Percentiles rank a stretch among this genome's conserved stretches.
Evolutionary conservation across 2,329 filamentous ascomycete species (phyloP).

Genomic region (Akanthomyces lecanii): DNA sequence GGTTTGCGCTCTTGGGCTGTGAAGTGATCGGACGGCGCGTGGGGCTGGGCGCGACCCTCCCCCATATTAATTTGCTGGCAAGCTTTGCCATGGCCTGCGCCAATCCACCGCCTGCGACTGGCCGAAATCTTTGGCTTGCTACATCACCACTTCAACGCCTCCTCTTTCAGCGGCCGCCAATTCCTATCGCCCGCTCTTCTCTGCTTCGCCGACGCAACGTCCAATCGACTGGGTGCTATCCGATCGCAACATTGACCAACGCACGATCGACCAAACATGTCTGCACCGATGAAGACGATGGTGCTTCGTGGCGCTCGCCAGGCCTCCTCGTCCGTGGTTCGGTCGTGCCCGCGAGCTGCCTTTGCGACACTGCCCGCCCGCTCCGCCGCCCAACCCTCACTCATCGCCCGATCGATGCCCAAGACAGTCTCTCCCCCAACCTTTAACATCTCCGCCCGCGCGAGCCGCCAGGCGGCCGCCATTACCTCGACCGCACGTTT

Average conservation of each 20-base stretch:
- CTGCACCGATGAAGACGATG: slow-evolving; percentile 15
- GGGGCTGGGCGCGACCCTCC: not conserved
- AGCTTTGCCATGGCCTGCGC: not conserved
- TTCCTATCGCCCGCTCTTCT: not conserved
- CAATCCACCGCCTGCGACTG: not conserved
- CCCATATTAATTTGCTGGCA: not conserved
- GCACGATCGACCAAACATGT: not conserved
- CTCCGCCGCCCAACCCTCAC: not conserved
- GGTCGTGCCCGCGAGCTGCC: slow-evolving; percentile 4
- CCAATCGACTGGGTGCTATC: not conserved
- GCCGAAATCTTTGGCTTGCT: slow-evolving; percentile 1
- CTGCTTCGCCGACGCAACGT: not conserved
- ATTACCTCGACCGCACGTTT: slow-evolving; percentile 19
- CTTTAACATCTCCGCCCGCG: slow-evolving; percentile 18
- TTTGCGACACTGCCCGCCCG: slow-evolving; percentile 4
- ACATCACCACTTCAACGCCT: not conserved
- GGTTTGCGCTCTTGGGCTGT: too few relatives aligned
- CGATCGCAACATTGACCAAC: too few relatives aligned
- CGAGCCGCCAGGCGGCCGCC: slow-evolving; percentile 2
- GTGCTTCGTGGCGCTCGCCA: slow-evolving; percentile 10
- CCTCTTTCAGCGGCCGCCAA: not conserved
- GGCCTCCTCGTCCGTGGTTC: not conserved
- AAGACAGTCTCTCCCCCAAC: slow-evolving; percentile 12
- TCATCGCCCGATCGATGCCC: not conserved
- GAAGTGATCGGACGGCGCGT: not conserved